phyloP scores from a whole-genome alignment of 345 rosid species.

The Noccaea caerulescens region DNA sequence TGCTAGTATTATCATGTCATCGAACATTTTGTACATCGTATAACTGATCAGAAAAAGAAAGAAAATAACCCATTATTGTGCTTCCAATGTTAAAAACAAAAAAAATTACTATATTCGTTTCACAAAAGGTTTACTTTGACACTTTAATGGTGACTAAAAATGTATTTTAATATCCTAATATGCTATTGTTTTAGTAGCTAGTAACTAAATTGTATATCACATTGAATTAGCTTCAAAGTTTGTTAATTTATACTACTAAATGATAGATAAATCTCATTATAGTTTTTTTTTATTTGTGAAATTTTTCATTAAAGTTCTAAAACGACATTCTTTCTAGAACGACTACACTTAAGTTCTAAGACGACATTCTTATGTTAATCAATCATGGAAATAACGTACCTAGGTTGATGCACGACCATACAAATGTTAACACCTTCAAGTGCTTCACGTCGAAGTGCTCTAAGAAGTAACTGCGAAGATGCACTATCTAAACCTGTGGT shows the following conservation, averaged over 20 bases:
- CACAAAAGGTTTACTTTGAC: background rate
- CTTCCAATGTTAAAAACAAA: background rate
- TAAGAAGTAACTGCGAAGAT: slow-evolving; percentile 78
- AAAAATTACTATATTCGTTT: background rate
- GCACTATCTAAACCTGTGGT: slow-evolving; percentile 92
- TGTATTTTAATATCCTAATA: background rate
- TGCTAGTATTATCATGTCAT: slow-evolving; percentile 85
- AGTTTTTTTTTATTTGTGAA: too few relatives aligned
- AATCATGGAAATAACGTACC: slow-evolving; percentile 47
- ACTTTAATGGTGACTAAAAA: background rate
- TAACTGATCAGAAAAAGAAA: slow-evolving; percentile 48
- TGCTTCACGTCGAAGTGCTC: slow-evolving; percentile 88
- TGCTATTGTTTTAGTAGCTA: too few relatives aligned
- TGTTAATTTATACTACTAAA: too few relatives aligned
- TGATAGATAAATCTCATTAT: too few relatives aligned
- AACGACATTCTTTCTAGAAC: too few relatives aligned
- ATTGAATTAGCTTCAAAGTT: too few relatives aligned
- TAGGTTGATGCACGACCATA: slow-evolving; percentile 93
- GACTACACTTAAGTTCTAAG: too few relatives aligned
- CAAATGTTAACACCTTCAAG: slow-evolving; percentile 87
- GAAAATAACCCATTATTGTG: background rate
- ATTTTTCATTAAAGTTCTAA: too few relatives aligned
- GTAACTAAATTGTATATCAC: too few relatives aligned
- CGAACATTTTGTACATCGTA: slow-evolving; percentile 87
- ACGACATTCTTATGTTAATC: too few relatives aligned